Conservation (phyloP, 192 early-diverging fungal genomes). For the Coemansia sp. region DNA sequence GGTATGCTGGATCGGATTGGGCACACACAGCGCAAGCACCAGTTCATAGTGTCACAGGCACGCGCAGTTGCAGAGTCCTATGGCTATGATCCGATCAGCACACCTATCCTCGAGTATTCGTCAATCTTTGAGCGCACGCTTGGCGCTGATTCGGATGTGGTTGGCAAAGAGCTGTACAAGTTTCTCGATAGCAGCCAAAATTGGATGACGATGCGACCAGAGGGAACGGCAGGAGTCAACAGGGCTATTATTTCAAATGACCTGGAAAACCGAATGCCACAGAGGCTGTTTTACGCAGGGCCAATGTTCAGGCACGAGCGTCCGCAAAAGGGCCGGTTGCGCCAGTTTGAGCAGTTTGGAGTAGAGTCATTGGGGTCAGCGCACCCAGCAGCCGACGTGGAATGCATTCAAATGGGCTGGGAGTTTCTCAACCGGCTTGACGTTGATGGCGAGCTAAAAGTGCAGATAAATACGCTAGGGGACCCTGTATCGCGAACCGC, state of each 20-base stretch:
- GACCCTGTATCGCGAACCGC: conserved; percentile 23
- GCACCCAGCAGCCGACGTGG: conserved; percentile 61
- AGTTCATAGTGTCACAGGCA: conserved; percentile 50
- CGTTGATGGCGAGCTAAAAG: conserved; percentile 20
- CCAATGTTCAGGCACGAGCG: conserved; percentile 73
- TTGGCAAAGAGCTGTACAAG: conserved; percentile 69
- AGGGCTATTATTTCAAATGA: conserved; percentile 52
- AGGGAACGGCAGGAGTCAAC: conserved; percentile 61
- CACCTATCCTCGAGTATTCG: conserved; percentile 67
- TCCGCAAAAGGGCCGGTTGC: conserved; percentile 67
- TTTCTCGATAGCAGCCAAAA: conserved; percentile 61
- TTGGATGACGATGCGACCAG: conserved; percentile 66
- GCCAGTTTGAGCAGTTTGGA: conserved; percentile 76
- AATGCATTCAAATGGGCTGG: conserved; percentile 59
- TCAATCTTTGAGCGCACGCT: conserved; percentile 63
- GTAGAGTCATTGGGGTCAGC: conserved; percentile 59
- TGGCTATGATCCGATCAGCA: conserved; percentile 62
- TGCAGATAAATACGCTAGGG: conserved; percentile 47
- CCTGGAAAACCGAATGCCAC: conserved; percentile 48
- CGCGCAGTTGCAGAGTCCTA: conserved; percentile 43
- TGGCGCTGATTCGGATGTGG: conserved; percentile 63
- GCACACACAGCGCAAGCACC: conserved; percentile 40
- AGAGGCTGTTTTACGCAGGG: conserved; percentile 61
- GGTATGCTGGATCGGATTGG: conserved; percentile 68
- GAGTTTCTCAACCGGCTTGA: conserved; percentile 46